A percentile compares a stretch with the other conserved stretches of the same genome.
phyloP scores from a whole-genome alignment of 116 monocot genomes.

The Dioscorea cayenensis region DNA sequence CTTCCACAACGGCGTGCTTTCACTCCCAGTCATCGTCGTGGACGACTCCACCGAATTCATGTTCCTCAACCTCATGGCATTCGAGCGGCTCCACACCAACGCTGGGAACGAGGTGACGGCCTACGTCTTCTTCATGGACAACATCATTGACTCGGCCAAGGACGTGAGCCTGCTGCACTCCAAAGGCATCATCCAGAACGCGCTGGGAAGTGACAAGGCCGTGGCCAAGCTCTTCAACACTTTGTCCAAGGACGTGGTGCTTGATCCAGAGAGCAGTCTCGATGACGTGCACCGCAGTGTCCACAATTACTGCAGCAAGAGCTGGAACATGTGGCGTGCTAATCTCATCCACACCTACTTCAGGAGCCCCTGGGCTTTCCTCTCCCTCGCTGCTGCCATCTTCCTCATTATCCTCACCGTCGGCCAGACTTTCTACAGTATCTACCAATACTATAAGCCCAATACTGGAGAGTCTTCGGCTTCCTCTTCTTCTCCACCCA shows the following conservation, averaged over 20 bases:
- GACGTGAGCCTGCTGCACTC: conserved; percentile 35
- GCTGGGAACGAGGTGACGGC: conserved; percentile 40
- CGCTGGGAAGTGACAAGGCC: conserved; percentile 30
- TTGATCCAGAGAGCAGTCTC: conserved; percentile 27
- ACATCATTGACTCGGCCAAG: conserved; percentile 38
- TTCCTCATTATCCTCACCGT: conserved; percentile 28
- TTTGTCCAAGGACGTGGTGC: conserved; percentile 27
- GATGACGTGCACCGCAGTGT: conserved; percentile 20
- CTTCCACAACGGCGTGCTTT: conserved; percentile 35
- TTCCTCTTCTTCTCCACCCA: not conserved
- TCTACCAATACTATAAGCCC: conserved; percentile 20
- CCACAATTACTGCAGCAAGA: conserved; percentile 24
- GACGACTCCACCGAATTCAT: conserved; percentile 44
- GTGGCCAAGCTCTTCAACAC: conserved; percentile 38
- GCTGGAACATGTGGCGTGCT: conserved; percentile 34
- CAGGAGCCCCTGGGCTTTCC: conserved; percentile 40
- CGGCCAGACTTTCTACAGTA: conserved; percentile 31
- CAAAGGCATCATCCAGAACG: conserved; percentile 41
- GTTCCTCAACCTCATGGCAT: conserved; percentile 51
- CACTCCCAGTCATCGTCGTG: conserved; percentile 28
- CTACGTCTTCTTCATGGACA: conserved; percentile 51
- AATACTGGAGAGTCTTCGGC: not conserved
- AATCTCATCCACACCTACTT: conserved; percentile 45
- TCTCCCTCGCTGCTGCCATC: conserved; percentile 29
- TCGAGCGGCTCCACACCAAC: conserved; percentile 30